Conservation (phyloP, 2,329 filamentous ascomycete genomes). For the Talaromyces sp. region DNA sequence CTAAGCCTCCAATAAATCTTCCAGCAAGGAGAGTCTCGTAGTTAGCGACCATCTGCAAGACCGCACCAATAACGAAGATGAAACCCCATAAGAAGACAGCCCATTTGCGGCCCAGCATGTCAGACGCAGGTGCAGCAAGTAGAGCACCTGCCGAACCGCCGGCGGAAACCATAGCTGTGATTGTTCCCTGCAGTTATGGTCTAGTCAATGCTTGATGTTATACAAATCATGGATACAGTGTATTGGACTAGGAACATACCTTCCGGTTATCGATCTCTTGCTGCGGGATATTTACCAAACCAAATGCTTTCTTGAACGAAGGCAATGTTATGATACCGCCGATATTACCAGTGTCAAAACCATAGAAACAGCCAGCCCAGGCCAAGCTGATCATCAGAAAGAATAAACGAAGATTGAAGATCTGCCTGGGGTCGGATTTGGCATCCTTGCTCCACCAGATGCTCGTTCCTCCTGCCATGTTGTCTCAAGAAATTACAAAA, state of each 20-base stretch:
- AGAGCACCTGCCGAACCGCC: slow-evolving; percentile 39
- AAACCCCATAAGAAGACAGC: slow-evolving; percentile 32
- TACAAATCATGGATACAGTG: background rate
- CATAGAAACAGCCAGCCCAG: slow-evolving; percentile 40
- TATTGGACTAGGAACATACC: slow-evolving; percentile 13
- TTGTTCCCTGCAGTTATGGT: slow-evolving; percentile 18
- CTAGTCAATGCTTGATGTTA: background rate
- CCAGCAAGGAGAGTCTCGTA: slow-evolving; percentile 38
- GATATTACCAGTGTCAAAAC: slow-evolving; percentile 42
- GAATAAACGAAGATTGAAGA: slow-evolving; percentile 37
- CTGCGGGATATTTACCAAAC: slow-evolving; percentile 29
- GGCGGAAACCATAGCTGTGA: slow-evolving; percentile 30
- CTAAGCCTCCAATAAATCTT: slow-evolving; percentile 36
- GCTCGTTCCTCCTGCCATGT: slow-evolving; percentile 40
- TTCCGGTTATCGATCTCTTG: slow-evolving; percentile 28
- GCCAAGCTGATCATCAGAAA: slow-evolving; percentile 34
- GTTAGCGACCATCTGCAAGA: slow-evolving; percentile 37
- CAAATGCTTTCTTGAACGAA: slow-evolving; percentile 37
- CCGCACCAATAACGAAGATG: slow-evolving; percentile 34
- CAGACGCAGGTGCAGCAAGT: slow-evolving; percentile 36
- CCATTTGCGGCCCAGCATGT: slow-evolving; percentile 38
- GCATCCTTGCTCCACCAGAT: slow-evolving; percentile 39
- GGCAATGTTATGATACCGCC: slow-evolving; percentile 38
- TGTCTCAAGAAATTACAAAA: background rate
- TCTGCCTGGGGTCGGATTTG: slow-evolving; percentile 36